phyloP scores from a whole-genome alignment of 2,329 filamentous ascomycete genomes.

The Botrytis paeoniae region DNA sequence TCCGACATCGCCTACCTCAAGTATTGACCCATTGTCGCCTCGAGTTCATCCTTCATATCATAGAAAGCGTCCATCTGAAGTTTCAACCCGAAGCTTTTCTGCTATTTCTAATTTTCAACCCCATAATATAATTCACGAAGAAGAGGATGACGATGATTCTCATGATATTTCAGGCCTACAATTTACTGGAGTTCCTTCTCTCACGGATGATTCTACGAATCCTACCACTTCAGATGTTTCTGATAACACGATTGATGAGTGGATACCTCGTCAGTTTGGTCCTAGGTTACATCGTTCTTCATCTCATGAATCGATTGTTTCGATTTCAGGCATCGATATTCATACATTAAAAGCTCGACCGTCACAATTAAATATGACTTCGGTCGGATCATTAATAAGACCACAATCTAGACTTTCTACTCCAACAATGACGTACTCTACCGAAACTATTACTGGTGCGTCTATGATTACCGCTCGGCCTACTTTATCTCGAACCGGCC shows the following conservation, averaged over 20 bases:
- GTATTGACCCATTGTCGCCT: slow-evolving; percentile 64
- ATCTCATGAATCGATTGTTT: slow-evolving; percentile 88
- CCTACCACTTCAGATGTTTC: slow-evolving; percentile 29
- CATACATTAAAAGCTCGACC: slow-evolving; percentile 75
- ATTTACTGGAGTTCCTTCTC: slow-evolving; percentile 25
- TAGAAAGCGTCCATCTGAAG: slow-evolving; percentile 55
- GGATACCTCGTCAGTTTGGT: slow-evolving; percentile 38
- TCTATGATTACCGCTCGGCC: slow-evolving; percentile 56
- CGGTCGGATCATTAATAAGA: slow-evolving; percentile 45
- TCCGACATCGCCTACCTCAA: slow-evolving; percentile 80
- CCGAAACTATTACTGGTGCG: slow-evolving; percentile 53
- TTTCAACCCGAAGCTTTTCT: slow-evolving; percentile 49
- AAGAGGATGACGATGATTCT: slow-evolving; percentile 38
- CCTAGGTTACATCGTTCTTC: slow-evolving; percentile 59
- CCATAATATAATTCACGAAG: slow-evolving; percentile 38
- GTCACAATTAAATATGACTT: slow-evolving; percentile 64
- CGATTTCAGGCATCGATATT: slow-evolving; percentile 83
- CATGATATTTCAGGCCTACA: slow-evolving; percentile 33
- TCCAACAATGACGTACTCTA: slow-evolving; percentile 43
- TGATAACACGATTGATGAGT: slow-evolving; percentile 26
- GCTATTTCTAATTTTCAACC: slow-evolving; percentile 38
- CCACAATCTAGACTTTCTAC: slow-evolving; percentile 47
- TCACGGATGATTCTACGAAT: slow-evolving; percentile 30
- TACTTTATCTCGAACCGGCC: slow-evolving; percentile 46
- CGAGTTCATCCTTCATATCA: slow-evolving; percentile 53